Evolutionary conservation across 78 protist genomes (phyloP).

Genomic region (slime mould (Dictyostelium discoideum)): DNA sequence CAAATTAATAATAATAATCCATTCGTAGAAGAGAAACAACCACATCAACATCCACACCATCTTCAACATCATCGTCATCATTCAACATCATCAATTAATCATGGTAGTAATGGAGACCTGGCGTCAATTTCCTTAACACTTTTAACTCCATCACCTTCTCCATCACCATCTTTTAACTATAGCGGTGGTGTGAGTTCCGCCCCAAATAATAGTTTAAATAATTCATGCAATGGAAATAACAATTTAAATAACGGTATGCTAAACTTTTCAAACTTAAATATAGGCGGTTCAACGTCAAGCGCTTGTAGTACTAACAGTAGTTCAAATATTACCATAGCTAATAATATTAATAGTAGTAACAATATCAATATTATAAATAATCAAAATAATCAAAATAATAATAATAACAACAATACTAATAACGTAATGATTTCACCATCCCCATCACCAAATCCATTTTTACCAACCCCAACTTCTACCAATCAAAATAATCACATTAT

Average conservation of each 20-base stretch:
- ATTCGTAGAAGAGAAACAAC: conserved; percentile 3
- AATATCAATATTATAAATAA: neutral
- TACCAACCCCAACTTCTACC: conserved; percentile 9
- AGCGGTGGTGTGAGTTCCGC: neutral
- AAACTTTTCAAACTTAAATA: conserved; percentile 18
- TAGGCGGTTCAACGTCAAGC: conserved; percentile 16
- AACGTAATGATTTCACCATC: conserved; percentile 12
- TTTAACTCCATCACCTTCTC: conserved; percentile 24
- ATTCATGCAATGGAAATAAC: neutral
- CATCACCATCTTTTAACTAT: neutral
- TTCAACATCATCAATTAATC: neutral
- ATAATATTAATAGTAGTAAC: neutral
- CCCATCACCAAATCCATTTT: conserved; percentile 43
- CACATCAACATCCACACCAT: neutral
- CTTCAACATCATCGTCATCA: conserved; percentile 3
- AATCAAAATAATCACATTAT: neutral
- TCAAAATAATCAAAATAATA: neutral
- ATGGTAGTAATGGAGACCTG: conserved; percentile 4
- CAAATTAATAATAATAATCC: neutral
- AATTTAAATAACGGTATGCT: neutral
- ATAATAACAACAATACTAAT: neutral
- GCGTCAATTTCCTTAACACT: neutral
- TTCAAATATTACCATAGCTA: conserved; percentile 21
- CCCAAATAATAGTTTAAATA: conserved; percentile 3
- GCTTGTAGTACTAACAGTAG: conserved; percentile 6